Evolutionary conservation across 352 stramenopile species (phyloP), one percentile per base, ranked within the genome.

Genomic region (Thalassiosira allenii): DNA sequence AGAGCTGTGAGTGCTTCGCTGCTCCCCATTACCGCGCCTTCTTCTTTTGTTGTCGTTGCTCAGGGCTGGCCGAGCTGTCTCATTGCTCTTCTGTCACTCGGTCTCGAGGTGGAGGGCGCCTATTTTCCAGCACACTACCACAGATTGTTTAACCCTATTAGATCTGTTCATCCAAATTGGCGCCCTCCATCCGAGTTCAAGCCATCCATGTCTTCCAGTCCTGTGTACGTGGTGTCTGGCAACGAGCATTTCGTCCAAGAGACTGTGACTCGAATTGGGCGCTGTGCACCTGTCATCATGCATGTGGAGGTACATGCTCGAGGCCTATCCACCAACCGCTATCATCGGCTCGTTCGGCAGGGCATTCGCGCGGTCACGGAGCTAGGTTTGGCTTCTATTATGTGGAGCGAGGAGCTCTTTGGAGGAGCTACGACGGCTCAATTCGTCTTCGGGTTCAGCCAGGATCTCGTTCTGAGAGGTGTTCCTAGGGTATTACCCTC

Each of bases 11-110:
- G 37, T 47, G 37, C 8, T 47, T 9, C 17, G 37, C 17, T 47
- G 37, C 9, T 17, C 37, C 9, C 12, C 20, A n/a, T 57, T 14
- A 6, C 6, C 47, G 5, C 72, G n/a, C 33, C 64, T 12, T 3
- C 0, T 1, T 51, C 62, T 43, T 62, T 75, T 44, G 23, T 72
- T 0, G 44, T 82, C 3, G 33, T 82, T 8, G n/a, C 73, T 0
- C 20, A 71, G 33, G 63, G 25, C 5, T 82, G 73, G 73, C 73
- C 73, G 1, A 77, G 63, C 43, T 20, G 29, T 20, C 23, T 82
- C n/a, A 51, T 82, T 32, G 43, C 65, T 52, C 3, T 68, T 23
- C 40, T 40, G 1, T 22, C 73, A 0, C 30, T 71, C 1, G 40
- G 52, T 9, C 40, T 82, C 14, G 9, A 3, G 2, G 29, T 82